phyloP scores from a whole-genome alignment of 2,329 filamentous ascomycete genomes.

The Penicillium sp. region DNA sequence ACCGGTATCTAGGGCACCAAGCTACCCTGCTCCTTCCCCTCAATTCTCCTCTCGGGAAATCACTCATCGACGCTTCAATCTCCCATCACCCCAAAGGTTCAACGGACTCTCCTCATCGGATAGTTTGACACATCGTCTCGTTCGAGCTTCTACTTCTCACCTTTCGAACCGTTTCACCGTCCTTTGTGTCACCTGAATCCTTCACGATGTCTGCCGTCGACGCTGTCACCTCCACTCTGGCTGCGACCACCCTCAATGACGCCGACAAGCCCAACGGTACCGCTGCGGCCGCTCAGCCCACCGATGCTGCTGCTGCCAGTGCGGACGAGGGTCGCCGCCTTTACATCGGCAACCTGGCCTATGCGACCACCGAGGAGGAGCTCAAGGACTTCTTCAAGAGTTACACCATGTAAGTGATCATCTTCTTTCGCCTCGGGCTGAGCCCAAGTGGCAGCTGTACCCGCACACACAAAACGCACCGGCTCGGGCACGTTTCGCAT shows the following conservation, averaged over 20 bases:
- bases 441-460: neutral
- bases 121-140: constrained; percentile 46
- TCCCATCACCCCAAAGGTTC: constrained; percentile 7
- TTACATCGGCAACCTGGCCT: constrained; percentile 99
- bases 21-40: constrained; percentile 64
- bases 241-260: constrained; percentile 59
- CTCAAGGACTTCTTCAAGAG: constrained; percentile 99
- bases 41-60: constrained; percentile 55
- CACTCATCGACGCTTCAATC: constrained; percentile 20
- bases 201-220: constrained; percentile 75
- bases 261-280: constrained; percentile 45
- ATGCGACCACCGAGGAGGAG: constrained; percentile 99
- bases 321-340: constrained; percentile 98
- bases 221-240: constrained; percentile 62
- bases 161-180: neutral
- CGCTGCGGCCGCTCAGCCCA: constrained; percentile 61
- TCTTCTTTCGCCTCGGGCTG: neutral
- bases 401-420: constrained; percentile 86
- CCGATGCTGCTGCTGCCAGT: constrained; percentile 90
- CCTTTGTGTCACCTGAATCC: constrained; percentile 22
- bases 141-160: constrained; percentile 10
- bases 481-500: neutral
- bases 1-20: constrained; percentile 72
- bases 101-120: constrained; percentile 52
- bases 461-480: neutral